Evolutionary conservation across 208 protist genomes (phyloP).

Genomic region (Leishmania lainsoni): DNA sequence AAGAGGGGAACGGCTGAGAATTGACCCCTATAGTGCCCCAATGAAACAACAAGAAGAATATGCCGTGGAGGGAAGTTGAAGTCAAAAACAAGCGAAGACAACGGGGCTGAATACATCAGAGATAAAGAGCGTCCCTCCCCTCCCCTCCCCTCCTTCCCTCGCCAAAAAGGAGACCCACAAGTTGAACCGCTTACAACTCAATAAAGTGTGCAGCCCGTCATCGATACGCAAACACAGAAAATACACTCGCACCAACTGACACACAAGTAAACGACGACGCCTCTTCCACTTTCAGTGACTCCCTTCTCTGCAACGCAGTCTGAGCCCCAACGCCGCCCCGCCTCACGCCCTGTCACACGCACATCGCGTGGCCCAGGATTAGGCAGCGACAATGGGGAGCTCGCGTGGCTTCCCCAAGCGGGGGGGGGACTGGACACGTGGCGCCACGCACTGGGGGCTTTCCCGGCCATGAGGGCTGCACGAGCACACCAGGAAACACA

Average conservation of each 20-base stretch:
- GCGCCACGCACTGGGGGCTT: neutral
- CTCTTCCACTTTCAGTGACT: too few relatives aligned
- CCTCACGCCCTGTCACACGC: neutral
- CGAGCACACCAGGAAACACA: too few relatives aligned
- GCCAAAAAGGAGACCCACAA: neutral
- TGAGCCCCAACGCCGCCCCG: neutral
- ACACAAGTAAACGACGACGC: too few relatives aligned
- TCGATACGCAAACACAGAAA: too few relatives aligned
- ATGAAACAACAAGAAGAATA: neutral
- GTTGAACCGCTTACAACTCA: too few relatives aligned
- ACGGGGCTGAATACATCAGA: too few relatives aligned
- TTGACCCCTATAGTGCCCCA: too few relatives aligned
- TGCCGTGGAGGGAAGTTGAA: neutral
- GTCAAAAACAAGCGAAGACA: neutral
- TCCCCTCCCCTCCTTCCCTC: too few relatives aligned
- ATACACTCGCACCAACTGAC: too few relatives aligned
- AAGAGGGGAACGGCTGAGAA: neutral
- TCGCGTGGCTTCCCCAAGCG: neutral
- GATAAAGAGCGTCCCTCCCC: neutral
- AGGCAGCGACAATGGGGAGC: neutral
- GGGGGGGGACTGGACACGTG: neutral
- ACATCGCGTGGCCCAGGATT: neutral
- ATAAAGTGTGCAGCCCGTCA: too few relatives aligned
- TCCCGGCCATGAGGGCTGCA: too few relatives aligned
- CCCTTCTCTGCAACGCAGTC: neutral